Evolutionary conservation across 2,329 filamentous ascomycete genomes (phyloP).

Genomic region (Tolypocladium album): DNA sequence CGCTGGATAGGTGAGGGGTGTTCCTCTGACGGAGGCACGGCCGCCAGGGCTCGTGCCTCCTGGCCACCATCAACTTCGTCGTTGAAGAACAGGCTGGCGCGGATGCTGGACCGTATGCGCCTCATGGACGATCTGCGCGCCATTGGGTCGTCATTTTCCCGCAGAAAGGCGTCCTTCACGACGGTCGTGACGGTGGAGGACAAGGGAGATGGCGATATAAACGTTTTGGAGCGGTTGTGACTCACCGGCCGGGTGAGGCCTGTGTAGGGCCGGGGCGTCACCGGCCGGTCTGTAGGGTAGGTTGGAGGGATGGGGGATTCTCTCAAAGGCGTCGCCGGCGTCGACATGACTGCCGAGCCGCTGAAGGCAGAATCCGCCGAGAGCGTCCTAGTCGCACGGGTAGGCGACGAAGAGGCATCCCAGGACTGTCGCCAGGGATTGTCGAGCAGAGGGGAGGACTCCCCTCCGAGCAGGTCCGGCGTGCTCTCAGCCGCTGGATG

Average conservation of each 20-base stretch:
- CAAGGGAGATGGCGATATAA: slow-evolving; percentile 49
- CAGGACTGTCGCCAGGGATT: slow-evolving; percentile 32
- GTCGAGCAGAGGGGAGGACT: slow-evolving; percentile 28
- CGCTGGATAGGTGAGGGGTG: slow-evolving; percentile 10
- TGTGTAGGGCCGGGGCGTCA: slow-evolving; percentile 16
- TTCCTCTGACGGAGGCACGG: slow-evolving; percentile 14
- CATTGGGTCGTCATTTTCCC: slow-evolving; percentile 29
- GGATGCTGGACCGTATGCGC: slow-evolving; percentile 37
- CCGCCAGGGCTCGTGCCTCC: slow-evolving; percentile 8
- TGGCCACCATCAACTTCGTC: slow-evolving; percentile 26
- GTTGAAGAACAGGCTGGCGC: slow-evolving; percentile 44
- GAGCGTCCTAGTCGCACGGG: slow-evolving; percentile 24
- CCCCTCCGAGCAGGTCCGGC: slow-evolving; percentile 20
- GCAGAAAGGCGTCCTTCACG: slow-evolving; percentile 43
- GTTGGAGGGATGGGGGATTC: slow-evolving; percentile 13
- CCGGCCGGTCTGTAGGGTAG: slow-evolving; percentile 13
- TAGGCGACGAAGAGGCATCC: slow-evolving; percentile 16
- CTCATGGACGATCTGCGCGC: slow-evolving; percentile 32
- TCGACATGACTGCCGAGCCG: slow-evolving; percentile 10
- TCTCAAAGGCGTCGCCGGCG: slow-evolving; percentile 19
- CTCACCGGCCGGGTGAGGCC: slow-evolving; percentile 17
- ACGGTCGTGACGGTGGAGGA: slow-evolving; percentile 49
- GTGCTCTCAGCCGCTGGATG: slow-evolving; percentile 17
- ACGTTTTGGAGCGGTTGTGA: slow-evolving; percentile 27
- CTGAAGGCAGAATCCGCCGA: slow-evolving; percentile 25